These are phyloP conservation scores for Bacidia rubella DNA, from an alignment of 495 filamentous ascomycete species.

Conservation along the genomic window DNA sequence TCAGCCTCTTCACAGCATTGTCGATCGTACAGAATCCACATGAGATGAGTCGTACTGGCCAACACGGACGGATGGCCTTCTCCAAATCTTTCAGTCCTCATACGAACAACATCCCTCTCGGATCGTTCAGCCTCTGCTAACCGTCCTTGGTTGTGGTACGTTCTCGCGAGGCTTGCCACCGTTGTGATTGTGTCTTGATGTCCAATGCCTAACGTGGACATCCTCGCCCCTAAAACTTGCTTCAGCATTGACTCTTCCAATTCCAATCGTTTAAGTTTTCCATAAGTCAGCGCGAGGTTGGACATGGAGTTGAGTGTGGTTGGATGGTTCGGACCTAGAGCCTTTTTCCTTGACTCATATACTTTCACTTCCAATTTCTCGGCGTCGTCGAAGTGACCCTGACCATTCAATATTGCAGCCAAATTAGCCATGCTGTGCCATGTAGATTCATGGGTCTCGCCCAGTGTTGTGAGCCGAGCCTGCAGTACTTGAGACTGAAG, in stretches of 20 bases:
- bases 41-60: background rate
- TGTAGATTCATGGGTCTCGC: background rate
- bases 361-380: background rate
- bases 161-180: background rate
- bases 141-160: background rate
- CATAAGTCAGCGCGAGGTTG: background rate
- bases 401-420: background rate
- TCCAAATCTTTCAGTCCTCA: background rate
- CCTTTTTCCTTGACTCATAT: background rate
- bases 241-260: background rate
- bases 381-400: background rate
- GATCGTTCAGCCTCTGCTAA: background rate
- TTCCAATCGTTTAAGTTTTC: background rate
- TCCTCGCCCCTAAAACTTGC: background rate
- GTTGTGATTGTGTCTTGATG: background rate
- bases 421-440: background rate
- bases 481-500: constrained; percentile 1
- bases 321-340: background rate
- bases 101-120: background rate
- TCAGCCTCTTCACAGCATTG: background rate
- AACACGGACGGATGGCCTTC: background rate
- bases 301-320: background rate
- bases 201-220: background rate
- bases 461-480: background rate
- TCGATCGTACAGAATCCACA: background rate